Evolutionary conservation across 2,329 filamentous ascomycete genomes (phyloP), one percentile per base, ranked within the genome.

Genomic region (Niveomyces coronatus): DNA sequence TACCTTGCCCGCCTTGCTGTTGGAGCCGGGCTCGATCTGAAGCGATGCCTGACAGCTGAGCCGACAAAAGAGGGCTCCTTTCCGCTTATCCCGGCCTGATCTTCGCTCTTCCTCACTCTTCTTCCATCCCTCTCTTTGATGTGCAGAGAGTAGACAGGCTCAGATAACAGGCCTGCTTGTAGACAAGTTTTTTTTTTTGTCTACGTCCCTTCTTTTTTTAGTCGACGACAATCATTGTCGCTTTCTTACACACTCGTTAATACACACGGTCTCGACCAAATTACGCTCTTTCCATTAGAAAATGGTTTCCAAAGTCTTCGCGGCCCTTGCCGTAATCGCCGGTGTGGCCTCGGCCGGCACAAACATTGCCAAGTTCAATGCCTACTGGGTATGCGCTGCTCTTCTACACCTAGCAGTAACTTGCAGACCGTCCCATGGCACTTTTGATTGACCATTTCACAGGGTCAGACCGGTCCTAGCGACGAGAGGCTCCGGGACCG

Each of bases 151-250:
- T 47, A 49, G 47, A 20, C 27, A 13, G 39, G 40, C 40, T 43
- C 53, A 46, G 47, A 53, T 55, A 35, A 46, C 40, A 49, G 46
- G 49, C 52, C 53, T 47, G 26, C 30, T 48, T 59, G 58, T 53
- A 53, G 46, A 54, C 56, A 46, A n/a, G n/a, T n/a, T n/a, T n/a
- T n/a, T n/a, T n/a, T 46, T 50, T 52, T 49, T 41, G 55, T 60
- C 56, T 61, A 54, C 56, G 58, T 61, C 55, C 57, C 51, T 59
- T 63, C 60, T 40, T 62, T 63, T n/a, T n/a, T n/a, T n/a, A n/a
- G n/a, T n/a, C n/a, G n/a, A n/a, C n/a, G n/a, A n/a, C n/a, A n/a
- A n/a, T n/a, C n/a, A n/a, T n/a, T n/a, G n/a, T n/a, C n/a, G n/a
- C n/a, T n/a, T n/a, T n/a, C n/a, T n/a, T n/a, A n/a, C n/a, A n/a